Percentiles rank a stretch among this genome's conserved stretches.
phyloP scores from a whole-genome alignment of 2,329 filamentous ascomycete genomes.

The Diplodia sapinea region DNA sequence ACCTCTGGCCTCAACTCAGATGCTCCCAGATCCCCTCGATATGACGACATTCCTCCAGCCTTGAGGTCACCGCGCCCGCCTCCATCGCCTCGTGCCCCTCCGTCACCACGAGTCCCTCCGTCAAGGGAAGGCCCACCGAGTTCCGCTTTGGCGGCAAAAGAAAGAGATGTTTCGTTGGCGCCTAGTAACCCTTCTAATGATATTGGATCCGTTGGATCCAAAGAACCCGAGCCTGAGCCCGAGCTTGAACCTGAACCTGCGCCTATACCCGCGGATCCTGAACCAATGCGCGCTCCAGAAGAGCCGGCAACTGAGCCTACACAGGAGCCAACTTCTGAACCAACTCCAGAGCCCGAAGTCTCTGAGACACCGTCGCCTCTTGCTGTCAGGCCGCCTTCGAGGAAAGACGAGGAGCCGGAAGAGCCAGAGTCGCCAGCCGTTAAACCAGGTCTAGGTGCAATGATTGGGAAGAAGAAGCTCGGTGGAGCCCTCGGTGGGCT shows the following conservation, averaged over 20 bases:
- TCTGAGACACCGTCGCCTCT: slow-evolving; percentile 29
- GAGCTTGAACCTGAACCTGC: background rate
- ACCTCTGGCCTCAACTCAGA: slow-evolving; percentile 30
- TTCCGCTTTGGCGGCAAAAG: background rate
- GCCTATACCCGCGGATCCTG: slow-evolving; percentile 9
- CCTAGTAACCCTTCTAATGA: slow-evolving; percentile 29
- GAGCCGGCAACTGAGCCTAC: slow-evolving; percentile 7
- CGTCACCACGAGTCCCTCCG: slow-evolving; percentile 25
- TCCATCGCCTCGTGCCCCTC: slow-evolving; percentile 24
- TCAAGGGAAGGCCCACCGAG: slow-evolving; percentile 16
- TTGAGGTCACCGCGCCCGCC: slow-evolving; percentile 29
- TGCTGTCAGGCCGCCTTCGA: slow-evolving; percentile 28
- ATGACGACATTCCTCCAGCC: slow-evolving; percentile 25
- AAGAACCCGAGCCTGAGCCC: background rate
- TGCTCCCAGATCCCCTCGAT: slow-evolving; percentile 24
- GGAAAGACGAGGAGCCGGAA: slow-evolving; percentile 55
- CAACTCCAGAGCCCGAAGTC: slow-evolving; percentile 30
- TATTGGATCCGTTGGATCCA: background rate
- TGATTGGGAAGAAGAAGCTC: slow-evolving; percentile 78
- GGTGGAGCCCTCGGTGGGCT: background rate
- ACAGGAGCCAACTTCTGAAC: slow-evolving; percentile 20
- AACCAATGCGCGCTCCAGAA: slow-evolving; percentile 30
- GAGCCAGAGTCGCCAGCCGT: slow-evolving; percentile 64
- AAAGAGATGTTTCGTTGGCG: background rate
- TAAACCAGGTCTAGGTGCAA: slow-evolving; percentile 83